Base-by-base conservation (phyloP, 2,329 filamentous ascomycete genomes). In the Stemphylium lycopersici region DNA sequence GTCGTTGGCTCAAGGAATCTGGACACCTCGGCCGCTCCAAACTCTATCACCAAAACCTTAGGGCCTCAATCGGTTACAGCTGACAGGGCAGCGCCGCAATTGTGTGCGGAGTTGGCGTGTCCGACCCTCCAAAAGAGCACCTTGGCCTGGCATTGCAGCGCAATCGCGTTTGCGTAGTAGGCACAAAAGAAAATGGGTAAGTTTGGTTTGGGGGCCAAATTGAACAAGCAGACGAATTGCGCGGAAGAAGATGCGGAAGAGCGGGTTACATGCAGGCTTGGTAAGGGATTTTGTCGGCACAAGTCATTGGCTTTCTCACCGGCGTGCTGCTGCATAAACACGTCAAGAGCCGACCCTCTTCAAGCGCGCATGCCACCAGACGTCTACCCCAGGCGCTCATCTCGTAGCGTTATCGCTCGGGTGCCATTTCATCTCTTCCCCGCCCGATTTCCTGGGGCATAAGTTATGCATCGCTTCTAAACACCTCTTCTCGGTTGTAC, bases 261-360 rank as follows among this genome's bases (percentile, higher is more conserved):
- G 63, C 65, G 65, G 69, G 61, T 67, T 69, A 66, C 63, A 61
- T 72, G 70, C 69, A 69, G 61, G 62, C 50, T 59, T 59, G 61
- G 56, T 63, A 68, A 68, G 62, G 66, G 49, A 52, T 68, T 61
- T 65, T 68, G 63, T 63, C 67, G 67, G 69, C 68, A 66, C 59
- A 67, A 62, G 51, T 66, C 64, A 74, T 73, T 73, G 70, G 69
- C 58, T 67, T 48, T 61, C 62, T 62, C 65, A 59, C 56, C 61
- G 56, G 65, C 64, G 47, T 66, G 64, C 60, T 66, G 65, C 65
- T 66, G 65, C 65, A 67, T 58, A 58, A 71, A 69, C 71, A 74
- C 71, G 71, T 74, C 71, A 74, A 73, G 59, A 63, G 61, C 58
- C 58, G 47, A 56, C 58, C 62, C 61, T 63, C 57, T 48, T 58